phyloP scores from a whole-genome alignment of 106 monocot genomes.

The Xerophyta viscosa region DNA sequence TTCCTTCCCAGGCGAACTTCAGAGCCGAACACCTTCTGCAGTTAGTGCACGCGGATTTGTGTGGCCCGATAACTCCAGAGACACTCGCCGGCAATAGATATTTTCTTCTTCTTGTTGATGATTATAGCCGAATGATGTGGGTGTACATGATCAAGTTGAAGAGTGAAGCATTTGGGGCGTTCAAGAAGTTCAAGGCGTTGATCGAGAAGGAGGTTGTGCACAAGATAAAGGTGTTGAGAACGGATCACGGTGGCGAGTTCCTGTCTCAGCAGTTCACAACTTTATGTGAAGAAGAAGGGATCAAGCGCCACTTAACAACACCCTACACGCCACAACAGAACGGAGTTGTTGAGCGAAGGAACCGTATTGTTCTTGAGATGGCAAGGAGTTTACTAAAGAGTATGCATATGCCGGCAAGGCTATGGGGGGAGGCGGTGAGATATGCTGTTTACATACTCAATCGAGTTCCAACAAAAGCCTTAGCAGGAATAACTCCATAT shows the following conservation, averaged over 20 bases:
- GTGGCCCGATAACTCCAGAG: too few species aligned
- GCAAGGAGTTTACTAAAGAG: not conserved
- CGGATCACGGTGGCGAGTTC: not conserved
- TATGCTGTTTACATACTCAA: not conserved
- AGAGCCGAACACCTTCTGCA: too few species aligned
- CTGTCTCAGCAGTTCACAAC: not conserved
- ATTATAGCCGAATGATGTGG: not conserved
- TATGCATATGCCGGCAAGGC: not conserved
- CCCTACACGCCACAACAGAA: not conserved
- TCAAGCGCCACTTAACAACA: not conserved
- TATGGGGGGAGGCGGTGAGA: not conserved
- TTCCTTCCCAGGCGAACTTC: too few species aligned
- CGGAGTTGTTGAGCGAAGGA: not conserved
- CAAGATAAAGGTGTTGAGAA: not conserved
- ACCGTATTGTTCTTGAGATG: not conserved
- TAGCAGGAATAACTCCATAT: too few species aligned
- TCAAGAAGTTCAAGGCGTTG: not conserved
- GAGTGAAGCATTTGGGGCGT: not conserved
- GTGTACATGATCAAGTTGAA: not conserved
- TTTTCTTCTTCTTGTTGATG: not conserved
- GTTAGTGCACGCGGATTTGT: too few species aligned
- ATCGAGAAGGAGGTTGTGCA: not conserved
- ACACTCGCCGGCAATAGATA: too few species aligned
- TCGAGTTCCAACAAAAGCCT: too few species aligned
- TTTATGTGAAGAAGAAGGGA: not conserved